These are phyloP conservation scores for Thermothelomyces thermophilus DNA, from an alignment of 2,329 filamentous ascomycete genomes.

Conservation along the genomic window DNA sequence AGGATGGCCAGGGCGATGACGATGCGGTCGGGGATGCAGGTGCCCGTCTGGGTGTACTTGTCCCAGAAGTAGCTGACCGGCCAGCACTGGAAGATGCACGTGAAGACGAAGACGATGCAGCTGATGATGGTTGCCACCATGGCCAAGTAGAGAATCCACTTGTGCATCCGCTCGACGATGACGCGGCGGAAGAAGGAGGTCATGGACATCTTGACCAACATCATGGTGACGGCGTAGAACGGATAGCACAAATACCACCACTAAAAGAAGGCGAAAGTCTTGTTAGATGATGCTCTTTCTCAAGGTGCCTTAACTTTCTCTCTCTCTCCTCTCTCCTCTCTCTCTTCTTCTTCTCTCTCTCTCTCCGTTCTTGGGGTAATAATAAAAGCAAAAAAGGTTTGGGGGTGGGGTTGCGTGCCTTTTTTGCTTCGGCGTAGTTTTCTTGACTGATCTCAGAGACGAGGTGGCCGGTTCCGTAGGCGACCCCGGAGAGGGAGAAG, in stretches of 20 bases:
- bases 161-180: constrained; percentile 29
- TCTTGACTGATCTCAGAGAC: constrained; percentile 26
- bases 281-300: background rate
- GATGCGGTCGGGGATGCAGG: constrained; percentile 35
- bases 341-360: no score
- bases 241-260: constrained; percentile 23
- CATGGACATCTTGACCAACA: constrained; percentile 36
- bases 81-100: constrained; percentile 36
- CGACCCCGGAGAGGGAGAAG: constrained; percentile 32
- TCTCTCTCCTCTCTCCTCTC: no score
- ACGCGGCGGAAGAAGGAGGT: constrained; percentile 38
- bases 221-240: constrained; percentile 23
- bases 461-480: constrained; percentile 37
- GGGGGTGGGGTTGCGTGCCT: constrained; percentile 24
- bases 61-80: constrained; percentile 38
- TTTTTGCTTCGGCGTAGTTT: constrained; percentile 30
- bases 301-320: no score
- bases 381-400: background rate
- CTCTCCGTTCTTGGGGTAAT: no score
- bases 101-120: constrained; percentile 37
- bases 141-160: constrained; percentile 32
- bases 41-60: constrained; percentile 27
- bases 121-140: constrained; percentile 32
- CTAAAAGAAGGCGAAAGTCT: constrained; percentile 13
- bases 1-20: constrained; percentile 47